Evolutionary conservation across 495 filamentous ascomycete species (phyloP).

Genomic region (Trichocladium uniseriatum): DNA sequence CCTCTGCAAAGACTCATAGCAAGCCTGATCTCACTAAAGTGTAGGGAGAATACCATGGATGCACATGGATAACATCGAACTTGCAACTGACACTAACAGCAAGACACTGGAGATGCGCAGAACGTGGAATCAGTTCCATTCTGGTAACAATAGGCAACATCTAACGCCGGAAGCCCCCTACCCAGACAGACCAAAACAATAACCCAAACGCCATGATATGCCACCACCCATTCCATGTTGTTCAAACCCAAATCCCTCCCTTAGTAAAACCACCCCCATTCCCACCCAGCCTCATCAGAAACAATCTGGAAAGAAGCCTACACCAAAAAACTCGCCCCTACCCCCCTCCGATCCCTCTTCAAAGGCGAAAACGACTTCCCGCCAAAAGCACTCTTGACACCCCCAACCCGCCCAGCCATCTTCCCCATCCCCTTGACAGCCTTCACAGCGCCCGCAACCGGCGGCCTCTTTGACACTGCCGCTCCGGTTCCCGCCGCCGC

Average conservation of each 20-base stretch:
- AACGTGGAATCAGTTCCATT: too few species aligned
- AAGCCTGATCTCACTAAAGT: too few species aligned
- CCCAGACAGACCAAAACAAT: neutral
- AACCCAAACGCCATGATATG: conserved; percentile 2
- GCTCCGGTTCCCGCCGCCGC: too few species aligned
- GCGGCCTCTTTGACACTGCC: conserved; percentile 11
- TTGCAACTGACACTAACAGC: too few species aligned
- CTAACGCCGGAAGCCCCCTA: too few species aligned
- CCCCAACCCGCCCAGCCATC: conserved; percentile 15
- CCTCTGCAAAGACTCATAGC: too few species aligned
- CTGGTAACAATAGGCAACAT: too few species aligned
- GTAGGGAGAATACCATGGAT: too few species aligned
- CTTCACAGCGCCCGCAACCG: conserved; percentile 16
- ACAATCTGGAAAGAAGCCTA: conserved; percentile 13
- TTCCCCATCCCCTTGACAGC: conserved; percentile 16
- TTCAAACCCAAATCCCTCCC: conserved; percentile 11
- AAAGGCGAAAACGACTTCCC: conserved; percentile 63
- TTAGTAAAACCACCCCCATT: neutral
- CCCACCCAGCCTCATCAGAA: neutral
- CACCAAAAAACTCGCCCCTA: conserved; percentile 45
- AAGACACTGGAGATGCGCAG: too few species aligned
- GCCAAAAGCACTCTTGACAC: conserved; percentile 30
- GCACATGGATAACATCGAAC: too few species aligned
- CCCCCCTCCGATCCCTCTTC: conserved; percentile 63
- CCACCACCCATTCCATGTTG: neutral